A percentile compares a stretch with the other conserved stretches of the same genome.
Evolutionary conservation across 805 yeast genomes (phyloP).

Genomic region (Sugiyamaella qingdaonensis): DNA sequence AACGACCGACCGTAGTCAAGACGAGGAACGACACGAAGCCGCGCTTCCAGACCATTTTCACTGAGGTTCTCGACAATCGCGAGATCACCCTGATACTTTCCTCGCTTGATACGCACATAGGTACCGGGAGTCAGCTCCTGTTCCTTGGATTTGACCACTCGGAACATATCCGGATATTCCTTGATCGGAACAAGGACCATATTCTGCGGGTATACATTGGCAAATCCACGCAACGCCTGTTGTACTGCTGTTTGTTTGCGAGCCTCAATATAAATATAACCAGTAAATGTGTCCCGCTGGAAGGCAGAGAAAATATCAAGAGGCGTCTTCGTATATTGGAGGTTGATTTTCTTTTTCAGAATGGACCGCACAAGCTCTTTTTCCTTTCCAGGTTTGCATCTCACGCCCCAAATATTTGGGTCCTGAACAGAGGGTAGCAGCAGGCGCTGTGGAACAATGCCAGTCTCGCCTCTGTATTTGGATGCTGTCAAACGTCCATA

Average conservation of each 20-base stretch:
- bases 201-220: slow-evolving; percentile 70
- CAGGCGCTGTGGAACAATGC: slow-evolving; percentile 87
- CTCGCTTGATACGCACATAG: slow-evolving; percentile 85
- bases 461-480: slow-evolving; percentile 79
- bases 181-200: slow-evolving; percentile 89
- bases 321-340: slow-evolving; percentile 71
- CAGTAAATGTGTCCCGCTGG: slow-evolving; percentile 89
- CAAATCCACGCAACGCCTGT: slow-evolving; percentile 82
- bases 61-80: slow-evolving; percentile 91
- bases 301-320: slow-evolving; percentile 83
- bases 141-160: slow-evolving; percentile 84
- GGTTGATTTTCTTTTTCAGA: slow-evolving; percentile 74
- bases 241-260: slow-evolving; percentile 88
- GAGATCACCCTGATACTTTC: slow-evolving; percentile 87
- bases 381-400: slow-evolving; percentile 91
- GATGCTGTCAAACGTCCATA: slow-evolving; percentile 82
- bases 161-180: slow-evolving; percentile 88
- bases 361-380: slow-evolving; percentile 83
- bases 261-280: slow-evolving; percentile 92
- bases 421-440: slow-evolving; percentile 93
- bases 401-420: slow-evolving; percentile 92
- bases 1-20: slow-evolving; percentile 77
- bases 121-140: slow-evolving; percentile 87
- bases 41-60: slow-evolving; percentile 93
- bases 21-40: slow-evolving; percentile 88